A percentile compares a stretch with the other conserved stretches of the same genome.
These are phyloP conservation scores for Salix udensis DNA, from an alignment of 345 rosid species.

Conservation along the genomic window DNA sequence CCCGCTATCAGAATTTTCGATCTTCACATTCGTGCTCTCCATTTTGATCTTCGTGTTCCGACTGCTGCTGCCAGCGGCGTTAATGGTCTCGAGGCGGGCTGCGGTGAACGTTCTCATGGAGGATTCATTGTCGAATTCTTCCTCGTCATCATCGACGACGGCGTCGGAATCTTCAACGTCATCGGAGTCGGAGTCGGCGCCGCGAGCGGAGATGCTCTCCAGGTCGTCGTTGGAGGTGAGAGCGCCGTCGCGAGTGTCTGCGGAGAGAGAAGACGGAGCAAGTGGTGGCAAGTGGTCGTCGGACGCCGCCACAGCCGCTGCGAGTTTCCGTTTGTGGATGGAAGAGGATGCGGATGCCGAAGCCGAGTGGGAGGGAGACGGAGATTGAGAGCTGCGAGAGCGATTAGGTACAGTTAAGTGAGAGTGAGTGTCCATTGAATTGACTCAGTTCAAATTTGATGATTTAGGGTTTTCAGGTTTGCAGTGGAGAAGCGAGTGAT, in stretches of 20 bases:
- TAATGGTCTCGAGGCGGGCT: constrained; percentile 63
- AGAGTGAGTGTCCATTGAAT: constrained; percentile 43
- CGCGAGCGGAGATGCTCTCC: constrained; percentile 95
- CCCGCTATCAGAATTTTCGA: constrained; percentile 66
- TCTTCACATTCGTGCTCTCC: constrained; percentile 60
- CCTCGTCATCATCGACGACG: constrained; percentile 93
- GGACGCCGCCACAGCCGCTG: constrained; percentile 57
- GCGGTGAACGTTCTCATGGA: constrained; percentile 84
- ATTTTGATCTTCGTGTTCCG: constrained; percentile 66
- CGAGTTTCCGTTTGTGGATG: constrained; percentile 88
- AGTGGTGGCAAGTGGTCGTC: constrained; percentile 46
- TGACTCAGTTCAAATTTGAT: neutral
- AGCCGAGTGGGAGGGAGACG: constrained; percentile 96
- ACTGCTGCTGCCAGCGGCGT: constrained; percentile 29
- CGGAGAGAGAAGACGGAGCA: constrained; percentile 85
- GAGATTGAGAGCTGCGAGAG: constrained; percentile 84
- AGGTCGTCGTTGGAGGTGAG: constrained; percentile 93
- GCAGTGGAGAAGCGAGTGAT: neutral
- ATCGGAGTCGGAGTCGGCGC: constrained; percentile 70
- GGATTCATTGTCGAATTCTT: constrained; percentile 75
- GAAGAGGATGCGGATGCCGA: constrained; percentile 94
- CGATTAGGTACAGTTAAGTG: constrained; percentile 81
- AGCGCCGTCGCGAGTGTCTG: constrained; percentile 92
- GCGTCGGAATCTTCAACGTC: constrained; percentile 85
- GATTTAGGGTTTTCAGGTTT: constrained; percentile 14